Conservation (phyloP, 2,329 filamentous ascomycete genomes). For the Microsporum canis region DNA sequence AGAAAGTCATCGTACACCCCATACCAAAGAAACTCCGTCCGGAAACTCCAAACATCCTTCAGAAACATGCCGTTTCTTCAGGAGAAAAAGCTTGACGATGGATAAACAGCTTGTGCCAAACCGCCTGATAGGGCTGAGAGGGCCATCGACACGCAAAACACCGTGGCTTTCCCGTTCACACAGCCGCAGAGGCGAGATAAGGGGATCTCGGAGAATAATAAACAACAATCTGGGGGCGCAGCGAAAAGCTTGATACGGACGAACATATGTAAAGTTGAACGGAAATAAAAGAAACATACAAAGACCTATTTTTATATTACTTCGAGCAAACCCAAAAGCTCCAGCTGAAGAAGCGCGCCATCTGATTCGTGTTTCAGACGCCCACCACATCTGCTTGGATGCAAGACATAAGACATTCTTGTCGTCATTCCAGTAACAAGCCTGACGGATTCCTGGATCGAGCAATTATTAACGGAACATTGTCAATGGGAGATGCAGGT, state of each 20-base stretch:
- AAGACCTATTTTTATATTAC: conserved; percentile 2
- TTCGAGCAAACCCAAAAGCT: no score
- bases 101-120: not conserved
- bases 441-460: not conserved
- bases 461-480: conserved; percentile 3
- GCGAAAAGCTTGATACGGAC: not conserved
- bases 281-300: not conserved
- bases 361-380: conserved; percentile 6
- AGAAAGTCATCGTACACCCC: not conserved
- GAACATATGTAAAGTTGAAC: not conserved
- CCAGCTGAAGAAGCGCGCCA: not conserved
- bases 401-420: not conserved
- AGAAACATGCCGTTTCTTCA: not conserved
- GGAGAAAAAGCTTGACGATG: not conserved
- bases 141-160: not conserved
- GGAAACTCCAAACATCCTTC: not conserved
- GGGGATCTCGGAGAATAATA: not conserved
- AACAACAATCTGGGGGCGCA: not conserved
- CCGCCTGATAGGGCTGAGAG: not conserved
- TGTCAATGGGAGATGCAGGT: not conserved
- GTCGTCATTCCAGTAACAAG: not conserved
- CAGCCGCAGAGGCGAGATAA: not conserved
- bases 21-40: not conserved
- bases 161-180: not conserved
- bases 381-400: not conserved